A percentile compares a stretch with the other conserved stretches of the same genome.
Conservation (phyloP, 2,329 filamentous ascomycete genomes). For the Bipolaris gigantea region DNA sequence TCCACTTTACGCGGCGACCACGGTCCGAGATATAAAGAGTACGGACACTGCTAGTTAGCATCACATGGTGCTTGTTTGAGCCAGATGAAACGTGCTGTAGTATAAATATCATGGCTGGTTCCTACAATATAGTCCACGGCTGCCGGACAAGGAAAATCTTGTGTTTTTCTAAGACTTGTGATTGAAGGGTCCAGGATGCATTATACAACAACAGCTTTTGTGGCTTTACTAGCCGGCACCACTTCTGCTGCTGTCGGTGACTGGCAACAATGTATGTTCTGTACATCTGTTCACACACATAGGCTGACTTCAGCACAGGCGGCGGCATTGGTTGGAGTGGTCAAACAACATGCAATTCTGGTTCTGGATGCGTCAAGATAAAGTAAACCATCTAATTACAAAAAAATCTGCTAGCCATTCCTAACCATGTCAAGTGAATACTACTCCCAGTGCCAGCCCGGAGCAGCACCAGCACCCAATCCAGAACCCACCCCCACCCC, state of each 20-base stretch:
- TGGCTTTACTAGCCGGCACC: conserved; percentile 30
- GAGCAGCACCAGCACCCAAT: conserved; percentile 23
- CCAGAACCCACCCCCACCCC: not conserved
- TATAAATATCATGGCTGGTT: not conserved
- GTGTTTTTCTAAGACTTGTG: not conserved
- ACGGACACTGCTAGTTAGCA: conserved; percentile 13
- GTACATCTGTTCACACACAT: too few species aligned
- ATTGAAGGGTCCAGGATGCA: conserved; percentile 24
- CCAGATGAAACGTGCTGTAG: not conserved
- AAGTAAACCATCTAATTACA: conserved; percentile 22
- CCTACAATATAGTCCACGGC: not conserved
- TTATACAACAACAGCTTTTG: conserved; percentile 16
- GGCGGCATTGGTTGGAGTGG: conserved; percentile 35
- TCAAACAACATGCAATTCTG: conserved; percentile 28
- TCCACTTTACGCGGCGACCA: conserved; percentile 27
- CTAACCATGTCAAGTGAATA: conserved; percentile 32
- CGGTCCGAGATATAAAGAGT: conserved; percentile 34
- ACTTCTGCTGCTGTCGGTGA: conserved; percentile 31
- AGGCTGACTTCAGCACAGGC: conserved; percentile 21
- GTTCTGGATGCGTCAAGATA: conserved; percentile 36
- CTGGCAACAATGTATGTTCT: conserved; percentile 41
- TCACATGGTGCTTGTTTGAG: conserved; percentile 23
- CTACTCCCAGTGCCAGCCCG: conserved; percentile 49
- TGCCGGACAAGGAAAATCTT: not conserved
- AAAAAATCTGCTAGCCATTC: not conserved